Percentiles rank a stretch among this genome's conserved stretches.
Conservation (phyloP, 306 rosid genomes). For the Carpinus viminea region DNA sequence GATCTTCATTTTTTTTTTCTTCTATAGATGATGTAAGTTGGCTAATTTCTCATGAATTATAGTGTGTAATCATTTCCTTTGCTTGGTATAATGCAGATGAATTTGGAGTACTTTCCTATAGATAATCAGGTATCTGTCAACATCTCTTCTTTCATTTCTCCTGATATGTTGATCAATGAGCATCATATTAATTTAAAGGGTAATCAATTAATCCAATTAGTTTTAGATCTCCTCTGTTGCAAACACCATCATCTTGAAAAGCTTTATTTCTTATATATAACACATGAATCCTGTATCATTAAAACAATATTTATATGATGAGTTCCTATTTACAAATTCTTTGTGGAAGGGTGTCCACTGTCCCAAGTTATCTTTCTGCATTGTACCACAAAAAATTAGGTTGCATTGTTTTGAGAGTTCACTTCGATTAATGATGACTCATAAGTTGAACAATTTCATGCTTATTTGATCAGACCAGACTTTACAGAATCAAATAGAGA, state of each 20-base stretch:
- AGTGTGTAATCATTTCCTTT: slow-evolving; percentile 10
- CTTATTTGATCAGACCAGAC: background rate
- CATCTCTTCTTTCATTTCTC: slow-evolving; percentile 19
- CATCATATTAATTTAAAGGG: background rate
- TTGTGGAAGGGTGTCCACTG: background rate
- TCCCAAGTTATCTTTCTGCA: background rate
- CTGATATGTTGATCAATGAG: slow-evolving; percentile 14
- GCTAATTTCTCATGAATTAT: slow-evolving; percentile 24
- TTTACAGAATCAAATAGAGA: background rate
- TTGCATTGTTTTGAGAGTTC: background rate
- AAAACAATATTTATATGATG: background rate
- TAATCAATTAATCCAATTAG: background rate
- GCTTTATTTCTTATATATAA: slow-evolving; percentile 1
- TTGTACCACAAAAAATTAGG: background rate
- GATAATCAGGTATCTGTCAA: slow-evolving; percentile 74
- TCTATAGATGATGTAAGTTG: slow-evolving; percentile 12
- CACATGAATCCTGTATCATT: slow-evolving; percentile 7
- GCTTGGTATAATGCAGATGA: slow-evolving; percentile 65
- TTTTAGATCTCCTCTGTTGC: slow-evolving; percentile 10
- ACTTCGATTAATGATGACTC: background rate
- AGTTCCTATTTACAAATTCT: background rate
- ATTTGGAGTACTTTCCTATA: slow-evolving; percentile 86
- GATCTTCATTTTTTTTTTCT: slow-evolving; percentile 17
- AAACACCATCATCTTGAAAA: background rate
- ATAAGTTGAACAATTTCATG: too few species aligned